Conservation (phyloP, 441 rosid species). For the Gossypium laxum region DNA sequence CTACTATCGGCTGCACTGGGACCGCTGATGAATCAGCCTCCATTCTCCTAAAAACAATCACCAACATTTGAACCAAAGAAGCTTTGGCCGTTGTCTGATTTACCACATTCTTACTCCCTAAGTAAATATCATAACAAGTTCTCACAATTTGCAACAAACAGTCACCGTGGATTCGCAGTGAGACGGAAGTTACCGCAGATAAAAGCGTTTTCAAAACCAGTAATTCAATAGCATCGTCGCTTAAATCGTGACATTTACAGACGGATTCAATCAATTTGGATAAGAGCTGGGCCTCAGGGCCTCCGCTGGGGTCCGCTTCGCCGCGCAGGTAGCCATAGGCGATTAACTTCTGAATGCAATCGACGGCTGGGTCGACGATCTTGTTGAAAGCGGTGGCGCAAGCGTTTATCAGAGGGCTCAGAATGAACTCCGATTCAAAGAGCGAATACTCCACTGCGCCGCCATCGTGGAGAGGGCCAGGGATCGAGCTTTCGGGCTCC, state of each 20-base stretch:
- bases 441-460: conserved; percentile 59
- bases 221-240: conserved; percentile 72
- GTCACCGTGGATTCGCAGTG: conserved; percentile 82
- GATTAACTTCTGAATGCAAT: conserved; percentile 75
- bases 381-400: conserved; percentile 62
- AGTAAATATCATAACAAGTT: conserved; percentile 83
- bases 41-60: conserved; percentile 92
- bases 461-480: conserved; percentile 81
- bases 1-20: conserved; percentile 92
- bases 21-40: conserved; percentile 95
- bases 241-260: conserved; percentile 73
- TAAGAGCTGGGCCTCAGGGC: conserved; percentile 50
- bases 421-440: conserved; percentile 61
- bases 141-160: conserved; percentile 74
- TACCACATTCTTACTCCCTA: conserved; percentile 81
- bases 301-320: conserved; percentile 74
- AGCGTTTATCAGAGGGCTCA: conserved; percentile 72
- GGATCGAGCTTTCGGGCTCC: conserved; percentile 49
- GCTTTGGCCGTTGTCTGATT: conserved; percentile 95
- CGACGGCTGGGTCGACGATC: conserved; percentile 83
- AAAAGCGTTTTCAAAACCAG: conserved; percentile 65
- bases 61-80: conserved; percentile 82
- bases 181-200: conserved; percentile 79
- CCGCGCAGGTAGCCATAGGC: conserved; percentile 90
- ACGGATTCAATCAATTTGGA: conserved; percentile 62